Conservation (phyloP, 208 protist genomes). For the Acanthamoeba sp. region DNA sequence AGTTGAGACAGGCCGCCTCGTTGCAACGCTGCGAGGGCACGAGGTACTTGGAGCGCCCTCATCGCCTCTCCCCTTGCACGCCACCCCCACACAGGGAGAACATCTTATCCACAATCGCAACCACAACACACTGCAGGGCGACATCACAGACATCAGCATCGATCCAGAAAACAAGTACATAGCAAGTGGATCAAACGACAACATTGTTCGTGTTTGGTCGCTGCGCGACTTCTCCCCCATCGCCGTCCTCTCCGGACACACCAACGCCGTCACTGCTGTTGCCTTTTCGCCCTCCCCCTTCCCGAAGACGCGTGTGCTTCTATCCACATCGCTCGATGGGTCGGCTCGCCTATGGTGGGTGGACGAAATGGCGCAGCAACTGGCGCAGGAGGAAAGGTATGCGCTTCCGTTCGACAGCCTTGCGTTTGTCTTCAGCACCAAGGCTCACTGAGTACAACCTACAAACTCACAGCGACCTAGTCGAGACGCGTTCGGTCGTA, state of each 20-base stretch:
- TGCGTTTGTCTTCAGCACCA: neutral
- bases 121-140: neutral
- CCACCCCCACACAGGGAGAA: neutral
- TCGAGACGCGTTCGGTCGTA: slow-evolving; percentile 19
- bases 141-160: slow-evolving; percentile 76
- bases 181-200: slow-evolving; percentile 69
- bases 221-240: slow-evolving; percentile 54
- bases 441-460: too few relatives aligned
- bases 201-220: slow-evolving; percentile 70
- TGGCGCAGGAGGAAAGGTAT: neutral
- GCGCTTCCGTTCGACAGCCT: neutral
- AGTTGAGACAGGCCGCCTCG: slow-evolving; percentile 48
- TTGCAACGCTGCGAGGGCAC: slow-evolving; percentile 55
- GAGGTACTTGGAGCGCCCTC: neutral
- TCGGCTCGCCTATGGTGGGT: slow-evolving; percentile 66
- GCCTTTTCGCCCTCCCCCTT: slow-evolving; percentile 71
- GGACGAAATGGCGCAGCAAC: slow-evolving; percentile 37
- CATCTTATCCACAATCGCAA: neutral
- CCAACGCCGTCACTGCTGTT: slow-evolving; percentile 60
- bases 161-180: slow-evolving; percentile 75
- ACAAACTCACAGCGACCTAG: neutral
- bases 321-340: slow-evolving; percentile 66
- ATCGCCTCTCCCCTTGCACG: too few relatives aligned
- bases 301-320: slow-evolving; percentile 8
- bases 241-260: slow-evolving; percentile 59